phyloP scores from a whole-genome alignment of 257 asterid genomes.

The Thymus mandschuricus region DNA sequence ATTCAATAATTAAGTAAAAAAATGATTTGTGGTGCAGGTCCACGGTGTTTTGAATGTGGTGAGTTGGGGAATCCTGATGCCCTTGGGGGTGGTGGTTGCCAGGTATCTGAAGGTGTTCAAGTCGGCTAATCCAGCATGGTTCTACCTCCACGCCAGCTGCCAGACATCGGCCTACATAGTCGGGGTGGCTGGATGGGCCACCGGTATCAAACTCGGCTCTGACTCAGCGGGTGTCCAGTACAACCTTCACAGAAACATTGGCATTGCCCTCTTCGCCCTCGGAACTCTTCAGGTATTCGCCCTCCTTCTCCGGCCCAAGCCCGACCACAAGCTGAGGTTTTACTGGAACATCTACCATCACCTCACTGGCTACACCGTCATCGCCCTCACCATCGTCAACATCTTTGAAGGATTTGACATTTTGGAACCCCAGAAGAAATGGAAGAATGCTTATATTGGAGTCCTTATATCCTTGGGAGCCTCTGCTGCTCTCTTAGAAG shows the following conservation, averaged over 20 bases:
- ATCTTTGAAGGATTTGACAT: slow-evolving; percentile 77
- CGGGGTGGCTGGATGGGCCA: slow-evolving; percentile 86
- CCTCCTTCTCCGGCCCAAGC: slow-evolving; percentile 76
- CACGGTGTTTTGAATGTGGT: slow-evolving; percentile 79
- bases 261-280: slow-evolving; percentile 64
- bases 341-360: slow-evolving; percentile 88
- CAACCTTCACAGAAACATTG: slow-evolving; percentile 61
- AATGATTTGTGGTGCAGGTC: slow-evolving; percentile 33
- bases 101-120: slow-evolving; percentile 78
- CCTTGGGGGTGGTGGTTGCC: slow-evolving; percentile 64
- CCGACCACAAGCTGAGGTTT: slow-evolving; percentile 71
- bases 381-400: slow-evolving; percentile 59
- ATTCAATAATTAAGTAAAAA: too few relatives aligned
- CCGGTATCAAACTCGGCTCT: slow-evolving; percentile 70
- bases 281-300: slow-evolving; percentile 84
- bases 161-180: slow-evolving; percentile 67
- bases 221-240: slow-evolving; percentile 53
- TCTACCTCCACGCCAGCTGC: slow-evolving; percentile 65
- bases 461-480: slow-evolving; percentile 59
- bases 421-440: slow-evolving; percentile 58
- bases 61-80: slow-evolving; percentile 86
- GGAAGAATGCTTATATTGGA: slow-evolving; percentile 67
- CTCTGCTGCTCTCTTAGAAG: slow-evolving; percentile 50
- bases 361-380: slow-evolving; percentile 57
- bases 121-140: slow-evolving; percentile 73